These are phyloP conservation scores for Pleurotus ostreatus DNA, from an alignment of 768 basidiomycete species.

Conservation along the genomic window DNA sequence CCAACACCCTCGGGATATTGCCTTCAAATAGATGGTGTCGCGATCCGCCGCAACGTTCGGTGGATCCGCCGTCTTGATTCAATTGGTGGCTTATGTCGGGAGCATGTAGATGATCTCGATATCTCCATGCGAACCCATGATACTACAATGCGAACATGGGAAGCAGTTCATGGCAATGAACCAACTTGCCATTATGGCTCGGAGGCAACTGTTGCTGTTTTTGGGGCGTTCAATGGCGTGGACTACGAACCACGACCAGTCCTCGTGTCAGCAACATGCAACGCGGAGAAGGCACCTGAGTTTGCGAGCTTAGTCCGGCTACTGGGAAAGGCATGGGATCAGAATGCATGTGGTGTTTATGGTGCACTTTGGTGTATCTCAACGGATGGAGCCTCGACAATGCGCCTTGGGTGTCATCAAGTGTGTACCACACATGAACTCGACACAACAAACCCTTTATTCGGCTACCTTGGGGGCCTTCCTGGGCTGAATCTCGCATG, in stretches of 20 bases:
- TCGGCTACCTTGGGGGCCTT: background rate
- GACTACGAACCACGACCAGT: slow-evolving; percentile 11
- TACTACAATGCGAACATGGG: too few species aligned
- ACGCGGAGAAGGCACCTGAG: slow-evolving; percentile 7
- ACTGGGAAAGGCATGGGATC: background rate
- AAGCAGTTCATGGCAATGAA: background rate
- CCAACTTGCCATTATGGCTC: slow-evolving; percentile 5
- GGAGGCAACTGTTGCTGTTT: slow-evolving; percentile 2
- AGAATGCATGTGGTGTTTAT: background rate
- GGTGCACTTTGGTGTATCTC: slow-evolving; percentile 11
- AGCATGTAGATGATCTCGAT: background rate
- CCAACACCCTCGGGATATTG: background rate
- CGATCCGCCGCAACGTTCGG: background rate
- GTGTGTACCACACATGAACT: slow-evolving; percentile 1
- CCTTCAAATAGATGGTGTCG: background rate
- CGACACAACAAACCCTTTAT: slow-evolving; percentile 2
- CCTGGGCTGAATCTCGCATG: slow-evolving; percentile 14
- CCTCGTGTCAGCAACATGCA: slow-evolving; percentile 13
- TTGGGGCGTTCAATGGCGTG: background rate
- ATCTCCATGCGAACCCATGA: background rate
- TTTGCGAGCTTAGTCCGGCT: background rate
- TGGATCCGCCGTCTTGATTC: background rate
- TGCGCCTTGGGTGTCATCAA: slow-evolving; percentile 6
- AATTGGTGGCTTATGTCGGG: background rate
- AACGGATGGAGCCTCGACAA: slow-evolving; percentile 12